Base-by-base conservation (phyloP, 2,329 filamentous ascomycete species). In the Leptographium radiaticola region DNA sequence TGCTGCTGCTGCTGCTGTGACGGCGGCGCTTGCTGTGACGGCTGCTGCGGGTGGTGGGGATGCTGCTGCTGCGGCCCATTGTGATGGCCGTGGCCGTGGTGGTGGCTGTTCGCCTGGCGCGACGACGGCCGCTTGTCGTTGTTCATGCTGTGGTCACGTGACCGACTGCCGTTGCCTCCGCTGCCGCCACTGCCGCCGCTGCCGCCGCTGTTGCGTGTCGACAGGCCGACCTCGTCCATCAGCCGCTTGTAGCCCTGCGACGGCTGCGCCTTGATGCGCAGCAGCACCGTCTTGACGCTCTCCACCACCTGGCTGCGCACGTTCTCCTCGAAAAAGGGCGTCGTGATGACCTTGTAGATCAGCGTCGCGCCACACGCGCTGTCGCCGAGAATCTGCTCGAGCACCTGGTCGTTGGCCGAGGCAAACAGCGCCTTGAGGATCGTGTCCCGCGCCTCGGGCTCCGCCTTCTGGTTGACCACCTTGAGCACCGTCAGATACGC, bases 281-380 rank as follows among this genome's bases (percentile, higher is more conserved):
- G 71, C 38, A 98, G 77, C 42, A 97, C 89, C 62, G 83, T 88
- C 64, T 91, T 89, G 51, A 98, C 88, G 55, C 89, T 96, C 63
- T 95, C 89, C 6, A 95, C 81, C 25, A 96, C 89, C 62, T 96
- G 87, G 47, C 78, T 75, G 49, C 93, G 86, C 65, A 96, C 90
- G 52, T 75, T 83, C 66, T 98, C 93, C 60, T 98, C 93, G 59
- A 97, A 90, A 77, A 96, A 97, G 0, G 93, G 93, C 9, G 90
- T 97, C 0, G 93, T 97, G 54, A 98, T 76, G 38, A 97, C 90
- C 75, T 98, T 98, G 80, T 97, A 98, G 63, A 98, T 97, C 60
- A 98, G 73, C 1, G 91, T 97, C 4, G 91, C 89, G 53, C 93
- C 93, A 60, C 90, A 97, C 48, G 86, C 82, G 63, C 94, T 89